A percentile compares a stretch with the other conserved stretches of the same genome.
Evolutionary conservation across 805 yeast species (phyloP).

Genomic region (Ogataea henricii): DNA sequence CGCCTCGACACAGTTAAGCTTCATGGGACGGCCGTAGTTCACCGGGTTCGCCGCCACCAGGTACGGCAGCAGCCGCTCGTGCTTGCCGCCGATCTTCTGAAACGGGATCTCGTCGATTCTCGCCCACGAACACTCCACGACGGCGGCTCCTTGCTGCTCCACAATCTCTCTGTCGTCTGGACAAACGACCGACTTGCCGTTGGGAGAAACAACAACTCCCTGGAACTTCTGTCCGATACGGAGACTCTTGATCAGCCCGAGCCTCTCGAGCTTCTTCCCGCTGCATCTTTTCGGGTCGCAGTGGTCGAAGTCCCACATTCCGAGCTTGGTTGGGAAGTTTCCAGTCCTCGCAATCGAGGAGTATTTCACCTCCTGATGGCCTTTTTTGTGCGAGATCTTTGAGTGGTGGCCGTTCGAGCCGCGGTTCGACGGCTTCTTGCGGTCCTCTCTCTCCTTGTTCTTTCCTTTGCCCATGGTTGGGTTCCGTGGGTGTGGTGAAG

Average conservation of each 20-base stretch:
- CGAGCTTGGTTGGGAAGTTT: constrained; percentile 78
- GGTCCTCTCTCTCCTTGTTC: constrained; percentile 46
- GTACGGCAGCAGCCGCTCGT: constrained; percentile 87
- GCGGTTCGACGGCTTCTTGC: constrained; percentile 32
- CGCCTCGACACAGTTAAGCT: constrained; percentile 94
- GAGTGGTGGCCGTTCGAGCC: constrained; percentile 61
- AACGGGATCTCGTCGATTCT: constrained; percentile 96
- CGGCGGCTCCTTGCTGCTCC: constrained; percentile 87
- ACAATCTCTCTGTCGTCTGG: constrained; percentile 82
- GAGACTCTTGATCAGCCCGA: constrained; percentile 77
- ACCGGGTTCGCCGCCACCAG: constrained; percentile 96
- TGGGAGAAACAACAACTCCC: constrained; percentile 91
- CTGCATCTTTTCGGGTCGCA: constrained; percentile 98
- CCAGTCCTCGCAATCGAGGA: constrained; percentile 15
- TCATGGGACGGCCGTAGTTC: constrained; percentile 96
- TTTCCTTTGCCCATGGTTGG: constrained; percentile 54
- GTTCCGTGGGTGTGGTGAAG: neutral
- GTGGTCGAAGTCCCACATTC: constrained; percentile 99
- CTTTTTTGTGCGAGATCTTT: constrained; percentile 50
- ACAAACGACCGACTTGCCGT: constrained; percentile 86
- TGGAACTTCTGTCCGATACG: constrained; percentile 92
- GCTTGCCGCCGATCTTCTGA: constrained; percentile 83
- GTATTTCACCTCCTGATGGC: constrained; percentile 33
- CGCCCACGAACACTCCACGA: constrained; percentile 99
- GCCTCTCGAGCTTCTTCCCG: constrained; percentile 88